Base-by-base conservation (phyloP, 805 yeast species). In the Wickerhamomyces pijperi region DNA sequence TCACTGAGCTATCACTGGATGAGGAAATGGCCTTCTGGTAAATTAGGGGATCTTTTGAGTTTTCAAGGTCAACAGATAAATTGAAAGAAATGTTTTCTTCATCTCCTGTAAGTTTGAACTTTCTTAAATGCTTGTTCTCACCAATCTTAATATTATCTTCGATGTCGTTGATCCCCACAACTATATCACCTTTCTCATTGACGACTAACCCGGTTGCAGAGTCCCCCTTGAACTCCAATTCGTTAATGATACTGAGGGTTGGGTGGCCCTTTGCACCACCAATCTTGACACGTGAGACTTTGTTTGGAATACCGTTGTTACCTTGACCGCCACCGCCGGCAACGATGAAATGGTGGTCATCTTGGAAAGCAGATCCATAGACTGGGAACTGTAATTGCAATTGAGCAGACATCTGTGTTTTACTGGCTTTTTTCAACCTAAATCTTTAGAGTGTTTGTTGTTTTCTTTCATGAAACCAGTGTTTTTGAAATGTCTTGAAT, bases 251-350 rank as follows among this genome's bases (percentile, higher is more conserved):
- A 49, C 75, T 80, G 39, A 81, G 57, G 37, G 67, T 65, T 56
- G 55, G 58, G 29, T 53, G 52, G n/a, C 53, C 54, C 40, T 68
- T 67, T 28, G 64, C 65, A 40, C 77, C 73, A 49, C 75, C 71
- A 35, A 82, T 65, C 36, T 72, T 60, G 33, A 82, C 56, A 2
- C 81, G 80, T 4, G 87, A 76, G 45, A 90, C 63, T 55, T 82
- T 85, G 59, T 90, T 90, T 32, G 88, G 82, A 40, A 86, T 77
- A 23, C 95, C 96, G 51, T 85, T 81, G 52, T 78, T 78, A 9
- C 95, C 95, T 56, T 85, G 94, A 19, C 97, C 97, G 23, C 97
- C 97, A 35, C 98, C 98, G 33, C 98, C 98, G 3, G 86, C 77
- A 21, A 81, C 81, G 36, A 87, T 58, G 20, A 88, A 56, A 2